These are phyloP conservation scores for Lentinula boryana DNA, from an alignment of 768 basidiomycete genomes.

Conservation along the genomic window DNA sequence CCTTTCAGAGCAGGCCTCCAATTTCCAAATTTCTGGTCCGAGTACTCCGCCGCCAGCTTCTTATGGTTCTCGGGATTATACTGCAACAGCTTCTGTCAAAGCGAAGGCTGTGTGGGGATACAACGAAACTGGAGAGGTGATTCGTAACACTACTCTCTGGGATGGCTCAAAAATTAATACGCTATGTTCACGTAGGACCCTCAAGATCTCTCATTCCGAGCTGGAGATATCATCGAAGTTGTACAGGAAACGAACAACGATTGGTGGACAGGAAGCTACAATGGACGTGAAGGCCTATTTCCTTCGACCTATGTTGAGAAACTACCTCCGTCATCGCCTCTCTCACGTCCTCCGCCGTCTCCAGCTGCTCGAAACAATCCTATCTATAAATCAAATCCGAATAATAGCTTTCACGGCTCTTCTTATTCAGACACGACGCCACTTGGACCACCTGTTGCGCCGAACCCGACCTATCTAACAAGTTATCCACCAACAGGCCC, in stretches of 20 bases:
- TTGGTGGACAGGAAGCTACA: constrained; percentile 77
- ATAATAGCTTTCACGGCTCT: not conserved
- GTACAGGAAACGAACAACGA: constrained; percentile 76
- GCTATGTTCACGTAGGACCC: constrained; percentile 42
- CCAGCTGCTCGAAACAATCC: constrained; percentile 1
- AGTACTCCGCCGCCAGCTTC: constrained; percentile 10
- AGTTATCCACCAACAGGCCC: constrained; percentile 9
- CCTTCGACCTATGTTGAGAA: constrained; percentile 73
- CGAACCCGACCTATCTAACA: not conserved
- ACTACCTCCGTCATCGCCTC: constrained; percentile 19
- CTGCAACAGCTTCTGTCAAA: constrained; percentile 19
- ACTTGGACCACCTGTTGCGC: not conserved
- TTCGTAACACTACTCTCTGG: constrained; percentile 10
- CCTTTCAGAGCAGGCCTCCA: constrained; percentile 14
- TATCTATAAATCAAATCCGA: constrained; percentile 8
- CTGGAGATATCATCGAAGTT: constrained; percentile 76
- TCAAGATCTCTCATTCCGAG: constrained; percentile 72
- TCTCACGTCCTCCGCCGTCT: constrained; percentile 16
- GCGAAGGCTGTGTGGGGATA: constrained; percentile 65
- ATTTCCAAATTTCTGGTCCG: constrained; percentile 8
- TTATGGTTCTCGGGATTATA: not conserved
- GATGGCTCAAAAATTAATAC: constrained; percentile 3
- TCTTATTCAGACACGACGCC: not conserved
- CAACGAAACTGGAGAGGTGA: constrained; percentile 50
- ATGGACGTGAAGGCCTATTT: constrained; percentile 69